Evolutionary conservation across 2,329 filamentous ascomycete genomes (phyloP), one percentile per base, ranked within the genome.

Genomic region (Sclerotinia glacialis): DNA sequence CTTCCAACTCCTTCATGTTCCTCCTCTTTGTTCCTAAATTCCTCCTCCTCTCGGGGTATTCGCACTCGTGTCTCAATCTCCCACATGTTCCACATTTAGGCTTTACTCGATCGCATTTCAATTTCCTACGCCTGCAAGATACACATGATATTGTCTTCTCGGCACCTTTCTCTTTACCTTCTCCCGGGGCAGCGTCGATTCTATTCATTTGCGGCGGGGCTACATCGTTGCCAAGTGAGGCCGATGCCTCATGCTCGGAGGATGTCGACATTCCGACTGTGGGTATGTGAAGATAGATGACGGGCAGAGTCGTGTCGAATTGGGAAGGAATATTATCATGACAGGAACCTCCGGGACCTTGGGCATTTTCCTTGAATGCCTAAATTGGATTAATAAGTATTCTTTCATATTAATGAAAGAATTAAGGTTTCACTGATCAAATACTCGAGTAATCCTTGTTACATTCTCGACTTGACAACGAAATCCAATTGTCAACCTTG

Each of bases 1-100:
- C 92, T 78, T 97, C 94, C 67, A 97, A 81, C 76, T 95, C 89
- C 80, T 91, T 95, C 69, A 97, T 93, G 78, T 97, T 97, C 71
- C 91, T 88, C 74, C 93, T 84, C 80, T 96, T 97, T 26, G 91
- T 89, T 5, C 92, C 90, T 65, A 92, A 91, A 80, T 96, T 97
- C 79, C 92, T 89, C 74, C 93, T 85, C 66, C 93, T 90, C 79
- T 96, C 92, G 69, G 96, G 93, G 77, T 96, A 97, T 66, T 90
- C 84, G 78, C 94, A 97, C 64, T 91, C 88, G 76, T 89, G 87
- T 63, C 87, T 85, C 56, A 93, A 79, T 71, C 90, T 86, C 64
- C 85, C 81, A 77, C 94, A 97, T 26, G 93, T 93, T 52, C 87
- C 86, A 74, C 94, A 97, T 34, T 86, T 85, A 21, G 93, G 93